These are phyloP conservation scores for Cyberlindnera amylophila DNA, from an alignment of 805 yeast species.

Conservation along the genomic window DNA sequence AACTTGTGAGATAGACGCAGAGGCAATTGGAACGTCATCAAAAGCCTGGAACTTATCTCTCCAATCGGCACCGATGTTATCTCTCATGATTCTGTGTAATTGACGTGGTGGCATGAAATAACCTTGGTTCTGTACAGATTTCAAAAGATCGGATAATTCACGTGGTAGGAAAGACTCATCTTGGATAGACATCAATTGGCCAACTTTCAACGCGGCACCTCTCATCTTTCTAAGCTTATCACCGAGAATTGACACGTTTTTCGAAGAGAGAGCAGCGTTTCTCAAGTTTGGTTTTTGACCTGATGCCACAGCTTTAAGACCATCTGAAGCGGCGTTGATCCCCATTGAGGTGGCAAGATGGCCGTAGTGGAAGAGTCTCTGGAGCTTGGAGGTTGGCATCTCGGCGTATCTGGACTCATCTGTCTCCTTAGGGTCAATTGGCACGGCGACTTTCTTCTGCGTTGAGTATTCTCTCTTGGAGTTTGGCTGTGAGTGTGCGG, in stretches of 20 bases:
- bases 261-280: conserved; percentile 66
- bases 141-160: conserved; percentile 75
- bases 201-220: conserved; percentile 97
- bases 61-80: conserved; percentile 82
- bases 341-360: conserved; percentile 90
- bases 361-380: conserved; percentile 90
- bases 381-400: conserved; percentile 85
- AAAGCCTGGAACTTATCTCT: conserved; percentile 64
- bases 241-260: conserved; percentile 84
- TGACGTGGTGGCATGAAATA: conserved; percentile 96
- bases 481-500: background rate
- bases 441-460: conserved; percentile 13
- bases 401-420: conserved; percentile 57
- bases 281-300: conserved; percentile 50
- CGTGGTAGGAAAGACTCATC: conserved; percentile 80
- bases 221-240: conserved; percentile 89
- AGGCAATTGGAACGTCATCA: conserved; percentile 89
- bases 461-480: conserved; percentile 19
- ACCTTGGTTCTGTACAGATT: conserved; percentile 89
- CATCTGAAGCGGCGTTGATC: conserved; percentile 73
- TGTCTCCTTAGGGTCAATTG: conserved; percentile 8
- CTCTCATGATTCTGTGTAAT: conserved; percentile 66
- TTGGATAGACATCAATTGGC: conserved; percentile 96
- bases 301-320: conserved; percentile 61
- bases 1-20: conserved; percentile 97